Percentiles rank a stretch among this genome's conserved stretches.
These are phyloP conservation scores for Argentina anserina DNA, from an alignment of 306 rosid genomes.

Conservation along the genomic window DNA sequence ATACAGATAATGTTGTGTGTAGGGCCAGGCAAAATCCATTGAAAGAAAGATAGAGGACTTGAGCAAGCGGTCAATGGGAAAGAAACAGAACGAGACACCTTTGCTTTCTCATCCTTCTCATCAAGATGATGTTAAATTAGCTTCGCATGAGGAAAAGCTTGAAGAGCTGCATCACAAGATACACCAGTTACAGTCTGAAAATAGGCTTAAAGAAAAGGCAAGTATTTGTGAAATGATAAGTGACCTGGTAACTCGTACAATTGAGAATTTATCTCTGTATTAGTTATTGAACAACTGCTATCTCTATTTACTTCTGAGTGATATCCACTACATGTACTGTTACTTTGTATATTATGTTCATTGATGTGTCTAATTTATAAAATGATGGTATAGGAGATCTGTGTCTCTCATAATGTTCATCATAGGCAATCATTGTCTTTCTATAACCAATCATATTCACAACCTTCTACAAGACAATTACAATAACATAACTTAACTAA, in stretches of 20 bases:
- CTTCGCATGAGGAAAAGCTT: conserved; percentile 63
- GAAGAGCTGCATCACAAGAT: conserved; percentile 59
- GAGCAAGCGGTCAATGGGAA: conserved; percentile 33
- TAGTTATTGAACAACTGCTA: background rate
- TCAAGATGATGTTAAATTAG: conserved; percentile 36
- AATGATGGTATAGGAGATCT: no score
- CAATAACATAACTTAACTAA: background rate
- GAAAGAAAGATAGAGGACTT: conserved; percentile 48
- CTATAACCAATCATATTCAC: background rate
- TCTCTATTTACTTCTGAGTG: background rate
- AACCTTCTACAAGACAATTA: background rate
- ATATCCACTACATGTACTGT: background rate
- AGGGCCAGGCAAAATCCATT: conserved; percentile 59
- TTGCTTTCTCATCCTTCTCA: conserved; percentile 40
- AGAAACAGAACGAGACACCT: conserved; percentile 33
- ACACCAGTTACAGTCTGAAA: conserved; percentile 63
- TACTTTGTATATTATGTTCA: background rate
- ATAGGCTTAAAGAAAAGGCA: conserved; percentile 59
- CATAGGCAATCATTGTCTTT: no score
- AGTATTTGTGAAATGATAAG: background rate
- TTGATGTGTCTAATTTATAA: background rate
- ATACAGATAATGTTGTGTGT: conserved; percentile 36
- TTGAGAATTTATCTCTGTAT: background rate
- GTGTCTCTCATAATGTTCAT: no score
- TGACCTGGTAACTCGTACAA: background rate